A percentile compares a stretch with the other conserved stretches of the same genome.
phyloP scores from a whole-genome alignment of 768 basidiomycete genomes.

The Panellus pusillus region DNA sequence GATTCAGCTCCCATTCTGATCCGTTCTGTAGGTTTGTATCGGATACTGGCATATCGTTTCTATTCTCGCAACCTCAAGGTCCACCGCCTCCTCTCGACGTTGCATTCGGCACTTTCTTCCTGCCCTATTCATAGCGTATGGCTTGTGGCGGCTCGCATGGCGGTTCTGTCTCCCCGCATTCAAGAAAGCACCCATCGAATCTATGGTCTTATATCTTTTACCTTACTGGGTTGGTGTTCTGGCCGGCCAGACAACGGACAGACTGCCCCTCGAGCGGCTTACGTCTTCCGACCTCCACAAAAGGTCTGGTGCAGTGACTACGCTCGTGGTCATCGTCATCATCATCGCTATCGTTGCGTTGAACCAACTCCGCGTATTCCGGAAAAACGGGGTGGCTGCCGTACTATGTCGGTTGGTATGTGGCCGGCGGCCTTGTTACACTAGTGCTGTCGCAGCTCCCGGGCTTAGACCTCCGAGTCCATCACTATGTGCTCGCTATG shows the following conservation, averaged over 20 bases:
- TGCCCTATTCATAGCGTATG: slow-evolving; percentile 72
- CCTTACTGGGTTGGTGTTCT: slow-evolving; percentile 81
- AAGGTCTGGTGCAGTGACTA: slow-evolving; percentile 65
- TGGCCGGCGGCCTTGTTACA: slow-evolving; percentile 61
- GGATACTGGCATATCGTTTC: slow-evolving; percentile 83
- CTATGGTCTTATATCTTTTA: slow-evolving; percentile 69
- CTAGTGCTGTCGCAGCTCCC: slow-evolving; percentile 71
- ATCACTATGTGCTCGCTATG: slow-evolving; percentile 83
- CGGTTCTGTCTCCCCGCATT: slow-evolving; percentile 76
- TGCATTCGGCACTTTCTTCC: slow-evolving; percentile 79
- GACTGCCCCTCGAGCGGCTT: slow-evolving; percentile 78
- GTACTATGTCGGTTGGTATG: slow-evolving; percentile 74
- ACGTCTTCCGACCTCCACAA: slow-evolving; percentile 64
- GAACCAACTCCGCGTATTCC: slow-evolving; percentile 80
- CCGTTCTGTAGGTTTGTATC: slow-evolving; percentile 31
- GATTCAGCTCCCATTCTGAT: too few relatives aligned
- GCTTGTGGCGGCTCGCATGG: slow-evolving; percentile 75
- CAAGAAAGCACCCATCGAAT: slow-evolving; percentile 66
- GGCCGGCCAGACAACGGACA: slow-evolving; percentile 67
- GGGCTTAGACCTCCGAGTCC: slow-evolving; percentile 66
- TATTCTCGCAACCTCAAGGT: slow-evolving; percentile 73
- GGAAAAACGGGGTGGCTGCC: slow-evolving; percentile 85
- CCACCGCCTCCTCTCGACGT: slow-evolving; percentile 67
- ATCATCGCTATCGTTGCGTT: slow-evolving; percentile 58
- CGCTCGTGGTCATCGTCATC: slow-evolving; percentile 67